Evolutionary conservation across 257 asterid genomes (phyloP), one percentile per base, ranked within the genome.

Genomic region (Solanum arcanum): DNA sequence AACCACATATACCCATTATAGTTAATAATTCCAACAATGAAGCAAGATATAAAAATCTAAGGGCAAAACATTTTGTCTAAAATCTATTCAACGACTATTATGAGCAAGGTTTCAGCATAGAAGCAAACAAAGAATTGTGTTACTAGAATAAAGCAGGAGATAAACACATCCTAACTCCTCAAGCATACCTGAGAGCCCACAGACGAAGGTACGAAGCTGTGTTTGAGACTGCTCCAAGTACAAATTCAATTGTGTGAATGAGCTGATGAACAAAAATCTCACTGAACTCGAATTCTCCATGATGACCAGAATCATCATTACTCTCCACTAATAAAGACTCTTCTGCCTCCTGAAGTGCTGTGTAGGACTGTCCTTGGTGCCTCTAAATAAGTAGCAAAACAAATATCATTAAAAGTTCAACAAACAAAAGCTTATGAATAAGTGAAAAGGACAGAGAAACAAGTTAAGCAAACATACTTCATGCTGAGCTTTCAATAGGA

Each of bases 141-240:
- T 81, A 49, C 85, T 49, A 81, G 69, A 81, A 42, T 49, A 49
- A 81, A 49, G 46, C 44, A 49, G 85, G 44, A 12, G 85, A 49
- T 49, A n/a, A 27, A 78, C 84, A 78, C 42, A 81, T 27, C 85
- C 42, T 2, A 88, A 78, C 62, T 69, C 62, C 87, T 75, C 83
- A 83, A 86, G 83, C 69, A 86, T 91, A 97, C 99, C 99, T 97
- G 90, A 97, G 99, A 82, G 99, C 99, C 99, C 99, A 97, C 88
- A 97, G 90, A 88, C 99, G 99, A 89, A 97, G 99, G 93, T 97
- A 97, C 15, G 99, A 97, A 90, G 99, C 99, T 29, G 99, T 96
- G 90, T 97, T 96, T 80, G 99, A 97, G 88, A 97, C 99, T 69
- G 99, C 99, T 70, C 99, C 99, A 86, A 97, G 99, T 88, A 97